Conservation (phyloP, 1,284 basidiomycete genomes). For the Testicularia cyperi region DNA sequence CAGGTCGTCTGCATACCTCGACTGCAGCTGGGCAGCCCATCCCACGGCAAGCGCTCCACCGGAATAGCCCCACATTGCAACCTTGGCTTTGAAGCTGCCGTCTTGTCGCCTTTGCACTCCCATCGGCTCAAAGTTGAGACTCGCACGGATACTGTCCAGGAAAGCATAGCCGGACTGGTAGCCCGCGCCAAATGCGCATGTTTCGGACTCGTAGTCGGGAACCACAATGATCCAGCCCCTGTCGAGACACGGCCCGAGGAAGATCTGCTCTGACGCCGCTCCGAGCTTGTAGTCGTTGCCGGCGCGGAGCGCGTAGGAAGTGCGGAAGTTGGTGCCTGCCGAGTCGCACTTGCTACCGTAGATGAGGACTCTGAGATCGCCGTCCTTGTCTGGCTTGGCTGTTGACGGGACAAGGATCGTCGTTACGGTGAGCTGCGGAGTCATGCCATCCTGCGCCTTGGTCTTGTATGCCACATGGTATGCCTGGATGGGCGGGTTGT, state of each 20-base stretch:
- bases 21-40: constrained; percentile 49
- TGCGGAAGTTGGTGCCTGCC: constrained; percentile 30
- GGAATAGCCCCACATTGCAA: constrained; percentile 51
- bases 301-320: constrained; percentile 27
- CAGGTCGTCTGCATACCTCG: constrained; percentile 42
- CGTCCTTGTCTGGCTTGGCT: constrained; percentile 14
- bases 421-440: constrained; percentile 30
- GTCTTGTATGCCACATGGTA: constrained; percentile 48
- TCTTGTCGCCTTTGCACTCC: constrained; percentile 11
- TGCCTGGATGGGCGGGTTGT: constrained; percentile 22
- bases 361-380: constrained; percentile 16
- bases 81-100: constrained; percentile 16
- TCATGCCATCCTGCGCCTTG: constrained; percentile 30
- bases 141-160: constrained; percentile 48
- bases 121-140: constrained; percentile 31
- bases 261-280: constrained; percentile 43
- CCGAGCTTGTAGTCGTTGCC: constrained; percentile 21
- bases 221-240: constrained; percentile 46
- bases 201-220: constrained; percentile 53
- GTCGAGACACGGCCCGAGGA: constrained; percentile 42
- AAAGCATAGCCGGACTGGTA: constrained; percentile 40
- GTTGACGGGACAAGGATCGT: constrained; percentile 36
- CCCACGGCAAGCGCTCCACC: constrained; percentile 53
- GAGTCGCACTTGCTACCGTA: constrained; percentile 38
- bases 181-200: constrained; percentile 48